Evolutionary conservation across 2,329 filamentous ascomycete species (phyloP).

Genomic region (Talaromyces sp.): DNA sequence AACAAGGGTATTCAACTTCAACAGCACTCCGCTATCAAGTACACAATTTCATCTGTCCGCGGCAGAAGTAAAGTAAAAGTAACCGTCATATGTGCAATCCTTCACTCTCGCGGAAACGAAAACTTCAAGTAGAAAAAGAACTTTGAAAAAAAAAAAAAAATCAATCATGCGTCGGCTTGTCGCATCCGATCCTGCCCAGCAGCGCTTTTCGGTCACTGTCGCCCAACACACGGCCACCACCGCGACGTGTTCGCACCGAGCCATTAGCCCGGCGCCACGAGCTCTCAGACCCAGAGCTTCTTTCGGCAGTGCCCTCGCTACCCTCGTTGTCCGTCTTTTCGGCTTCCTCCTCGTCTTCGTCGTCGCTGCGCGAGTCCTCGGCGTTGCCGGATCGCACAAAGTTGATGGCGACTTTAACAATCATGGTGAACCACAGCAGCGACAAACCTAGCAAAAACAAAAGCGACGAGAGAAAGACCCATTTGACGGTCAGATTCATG

Average conservation of each 20-base stretch:
- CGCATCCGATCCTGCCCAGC: conserved; percentile 74
- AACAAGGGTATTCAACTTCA: conserved; percentile 10
- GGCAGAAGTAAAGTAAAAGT: neutral
- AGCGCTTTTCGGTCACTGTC: conserved; percentile 60
- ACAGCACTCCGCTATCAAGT: neutral
- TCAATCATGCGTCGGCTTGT: conserved; percentile 51
- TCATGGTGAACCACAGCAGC: conserved; percentile 85
- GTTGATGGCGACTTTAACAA: conserved; percentile 72
- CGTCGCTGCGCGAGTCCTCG: conserved; percentile 83
- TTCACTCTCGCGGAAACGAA: neutral
- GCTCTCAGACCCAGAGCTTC: conserved; percentile 17
- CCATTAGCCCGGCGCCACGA: conserved; percentile 31
- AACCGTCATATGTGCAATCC: conserved; percentile 9
- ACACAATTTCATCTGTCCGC: neutral
- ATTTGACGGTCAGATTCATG: conserved; percentile 69
- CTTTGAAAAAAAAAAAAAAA: neutral
- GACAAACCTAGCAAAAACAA: conserved; percentile 74
- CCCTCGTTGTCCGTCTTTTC: conserved; percentile 17
- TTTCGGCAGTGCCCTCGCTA: conserved; percentile 18
- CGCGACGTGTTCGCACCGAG: conserved; percentile 27
- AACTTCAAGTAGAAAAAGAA: neutral
- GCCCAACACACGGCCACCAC: conserved; percentile 29
- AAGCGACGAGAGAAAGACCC: conserved; percentile 70
- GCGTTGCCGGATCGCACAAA: conserved; percentile 70
- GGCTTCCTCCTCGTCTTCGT: conserved; percentile 66